phyloP scores from a whole-genome alignment of 1,139 yeast genomes.

The Pichia sp. region DNA sequence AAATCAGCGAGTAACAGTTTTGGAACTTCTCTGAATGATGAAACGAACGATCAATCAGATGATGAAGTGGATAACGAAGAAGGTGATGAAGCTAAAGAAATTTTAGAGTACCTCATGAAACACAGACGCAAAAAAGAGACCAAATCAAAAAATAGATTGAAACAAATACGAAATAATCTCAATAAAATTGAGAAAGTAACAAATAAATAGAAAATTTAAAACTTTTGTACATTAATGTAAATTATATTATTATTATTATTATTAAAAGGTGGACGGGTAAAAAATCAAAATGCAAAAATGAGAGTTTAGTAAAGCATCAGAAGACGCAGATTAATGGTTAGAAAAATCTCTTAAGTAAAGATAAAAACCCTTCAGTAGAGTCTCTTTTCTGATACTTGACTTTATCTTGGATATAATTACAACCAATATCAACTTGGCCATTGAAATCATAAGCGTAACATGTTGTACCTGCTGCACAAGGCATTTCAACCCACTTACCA shows the following conservation, averaged over 20 bases:
- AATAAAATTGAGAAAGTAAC: slow-evolving; percentile 7
- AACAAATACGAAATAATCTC: slow-evolving; percentile 5
- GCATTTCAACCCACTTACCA: slow-evolving; percentile 47
- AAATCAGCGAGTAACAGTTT: too few species aligned
- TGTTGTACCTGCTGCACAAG: slow-evolving; percentile 52
- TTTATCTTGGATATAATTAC: slow-evolving; percentile 29
- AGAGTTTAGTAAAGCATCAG: too few species aligned
- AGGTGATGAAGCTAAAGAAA: slow-evolving; percentile 7
- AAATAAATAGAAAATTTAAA: background rate
- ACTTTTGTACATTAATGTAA: background rate
- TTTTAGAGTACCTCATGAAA: slow-evolving; percentile 7
- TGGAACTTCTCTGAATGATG: too few species aligned
- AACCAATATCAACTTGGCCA: slow-evolving; percentile 34
- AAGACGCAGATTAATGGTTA: too few species aligned
- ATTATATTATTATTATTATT: background rate
- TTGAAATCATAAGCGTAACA: slow-evolving; percentile 43
- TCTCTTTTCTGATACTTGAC: slow-evolving; percentile 26
- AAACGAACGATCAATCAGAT: background rate
- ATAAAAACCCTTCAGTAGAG: slow-evolving; percentile 10
- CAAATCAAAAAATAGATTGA: background rate
- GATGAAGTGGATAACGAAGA: slow-evolving; percentile 1
- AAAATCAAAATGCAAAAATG: too few species aligned
- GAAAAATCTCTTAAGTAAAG: slow-evolving; percentile 21
- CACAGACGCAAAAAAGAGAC: background rate
- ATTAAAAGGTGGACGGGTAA: too few species aligned